phyloP scores from a whole-genome alignment of 768 basidiomycete genomes.

The Suillus decipiens region DNA sequence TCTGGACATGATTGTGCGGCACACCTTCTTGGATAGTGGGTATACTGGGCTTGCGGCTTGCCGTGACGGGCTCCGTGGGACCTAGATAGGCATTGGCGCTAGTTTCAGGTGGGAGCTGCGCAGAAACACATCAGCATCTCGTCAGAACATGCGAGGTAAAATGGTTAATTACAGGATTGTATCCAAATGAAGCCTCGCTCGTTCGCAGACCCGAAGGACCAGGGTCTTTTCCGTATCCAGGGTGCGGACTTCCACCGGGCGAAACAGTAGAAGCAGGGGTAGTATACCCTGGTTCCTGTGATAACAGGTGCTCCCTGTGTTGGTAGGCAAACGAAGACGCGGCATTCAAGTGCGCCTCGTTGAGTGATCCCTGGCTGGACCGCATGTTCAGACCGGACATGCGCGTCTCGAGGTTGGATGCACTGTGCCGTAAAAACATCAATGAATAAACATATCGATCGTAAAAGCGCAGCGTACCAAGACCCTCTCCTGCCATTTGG shows the following conservation, averaged over 20 bases:
- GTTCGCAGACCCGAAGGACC: conserved; percentile 23
- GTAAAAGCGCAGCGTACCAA: conserved; percentile 23
- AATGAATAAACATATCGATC: conserved; percentile 14
- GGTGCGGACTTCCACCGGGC: conserved; percentile 37
- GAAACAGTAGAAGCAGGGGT: conserved; percentile 49
- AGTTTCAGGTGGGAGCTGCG: conserved; percentile 11
- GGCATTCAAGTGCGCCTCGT: conserved; percentile 28
- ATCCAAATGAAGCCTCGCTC: conserved; percentile 30
- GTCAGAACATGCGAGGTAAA: not conserved
- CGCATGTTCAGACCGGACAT: conserved; percentile 36
- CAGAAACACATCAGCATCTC: not conserved
- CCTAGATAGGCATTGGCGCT: conserved; percentile 20
- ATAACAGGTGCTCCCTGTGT: conserved; percentile 26
- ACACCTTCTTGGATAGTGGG: conserved; percentile 20
- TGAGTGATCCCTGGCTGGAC: conserved; percentile 34
- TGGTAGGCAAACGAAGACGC: conserved; percentile 18
- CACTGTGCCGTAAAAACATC: conserved; percentile 22
- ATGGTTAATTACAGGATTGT: conserved; percentile 18
- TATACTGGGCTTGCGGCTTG: conserved; percentile 30
- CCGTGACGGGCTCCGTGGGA: conserved; percentile 21
- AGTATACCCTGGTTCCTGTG: conserved; percentile 38
- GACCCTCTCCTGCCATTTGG: conserved; percentile 36
- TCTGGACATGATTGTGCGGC: conserved; percentile 26
- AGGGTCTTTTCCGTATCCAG: conserved; percentile 26
- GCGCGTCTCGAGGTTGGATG: conserved; percentile 34